These are phyloP conservation scores for Serpula lacrymans DNA, from an alignment of 768 basidiomycete genomes.

Conservation along the genomic window DNA sequence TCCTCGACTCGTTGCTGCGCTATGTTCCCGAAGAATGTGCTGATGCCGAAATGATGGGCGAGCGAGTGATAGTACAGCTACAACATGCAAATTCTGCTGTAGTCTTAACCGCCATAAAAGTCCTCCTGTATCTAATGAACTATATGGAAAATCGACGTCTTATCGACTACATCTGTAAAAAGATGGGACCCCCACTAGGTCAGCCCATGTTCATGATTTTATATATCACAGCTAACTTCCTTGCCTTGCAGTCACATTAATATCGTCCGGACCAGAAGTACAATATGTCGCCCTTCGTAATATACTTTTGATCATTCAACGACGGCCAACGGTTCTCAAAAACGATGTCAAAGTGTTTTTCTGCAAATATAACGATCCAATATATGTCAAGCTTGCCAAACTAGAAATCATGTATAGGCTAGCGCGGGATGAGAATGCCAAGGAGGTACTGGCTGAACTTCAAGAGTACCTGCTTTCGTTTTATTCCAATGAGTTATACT, in stretches of 20 bases:
- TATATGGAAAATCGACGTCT: conserved; percentile 91
- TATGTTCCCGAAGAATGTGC: conserved; percentile 86
- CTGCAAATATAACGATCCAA: conserved; percentile 99
- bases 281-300: conserved; percentile 98
- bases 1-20: conserved; percentile 88
- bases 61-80: conserved; percentile 88
- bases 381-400: conserved; percentile 97
- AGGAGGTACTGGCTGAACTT: conserved; percentile 89
- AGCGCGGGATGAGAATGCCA: conserved; percentile 90
- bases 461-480: conserved; percentile 65
- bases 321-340: conserved; percentile 85
- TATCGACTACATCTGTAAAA: conserved; percentile 89
- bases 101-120: conserved; percentile 98
- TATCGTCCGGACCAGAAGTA: conserved; percentile 97
- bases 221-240: conserved; percentile 2
- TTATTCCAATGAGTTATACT: neutral
- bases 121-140: conserved; percentile 95
- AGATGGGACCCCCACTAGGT: conserved; percentile 99
- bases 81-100: conserved; percentile 99
- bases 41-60: conserved; percentile 94
- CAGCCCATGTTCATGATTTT: conserved; percentile 1
- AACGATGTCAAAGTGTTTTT: conserved; percentile 99
- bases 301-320: conserved; percentile 95
- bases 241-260: conserved; percentile 66
- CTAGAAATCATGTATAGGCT: conserved; percentile 99